These are phyloP conservation scores for Ophiobolus disseminans DNA, from an alignment of 2,329 filamentous ascomycete genomes.

Conservation along the genomic window DNA sequence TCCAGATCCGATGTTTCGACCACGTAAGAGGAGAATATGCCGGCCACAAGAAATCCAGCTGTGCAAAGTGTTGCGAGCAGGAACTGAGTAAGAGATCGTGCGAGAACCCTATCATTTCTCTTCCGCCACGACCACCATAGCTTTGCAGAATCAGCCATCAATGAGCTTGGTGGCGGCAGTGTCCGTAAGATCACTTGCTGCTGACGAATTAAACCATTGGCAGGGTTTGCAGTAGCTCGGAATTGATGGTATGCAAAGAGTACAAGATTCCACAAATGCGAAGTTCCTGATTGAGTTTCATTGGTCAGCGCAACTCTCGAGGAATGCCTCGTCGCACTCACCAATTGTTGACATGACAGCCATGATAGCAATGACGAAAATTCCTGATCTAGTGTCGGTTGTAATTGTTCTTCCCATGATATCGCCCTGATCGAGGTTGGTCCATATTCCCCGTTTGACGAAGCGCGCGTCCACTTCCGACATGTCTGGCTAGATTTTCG, in stretches of 20 bases:
- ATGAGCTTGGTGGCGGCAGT: constrained; percentile 15
- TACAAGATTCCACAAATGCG: constrained; percentile 22
- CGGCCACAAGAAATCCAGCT: constrained; percentile 8
- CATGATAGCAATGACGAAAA: constrained; percentile 21
- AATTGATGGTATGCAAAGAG: constrained; percentile 19
- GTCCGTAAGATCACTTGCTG: constrained; percentile 25
- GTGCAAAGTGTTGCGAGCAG: constrained; percentile 12
- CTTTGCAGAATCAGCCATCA: constrained; percentile 21
- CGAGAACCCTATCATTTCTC: constrained; percentile 4
- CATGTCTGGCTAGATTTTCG: background rate
- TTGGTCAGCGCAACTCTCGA: too few species aligned
- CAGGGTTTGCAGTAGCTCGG: constrained; percentile 10
- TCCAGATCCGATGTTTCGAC: constrained; percentile 10
- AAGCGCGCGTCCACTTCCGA: background rate
- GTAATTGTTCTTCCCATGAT: constrained; percentile 27
- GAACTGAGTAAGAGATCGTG: constrained; percentile 9
- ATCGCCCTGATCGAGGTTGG: constrained; percentile 7
- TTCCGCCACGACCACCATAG: constrained; percentile 22
- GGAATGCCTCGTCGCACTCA: too few species aligned
- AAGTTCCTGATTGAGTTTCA: constrained; percentile 1
- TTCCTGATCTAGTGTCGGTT: constrained; percentile 19
- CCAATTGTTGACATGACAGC: constrained; percentile 14
- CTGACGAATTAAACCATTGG: constrained; percentile 20
- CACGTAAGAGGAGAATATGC: constrained; percentile 26
- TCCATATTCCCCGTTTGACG: constrained; percentile 2